Percentiles rank a stretch among this genome's conserved stretches.
Conservation (phyloP, 108 stramenopile species). For the Nannochloropsis salina region DNA sequence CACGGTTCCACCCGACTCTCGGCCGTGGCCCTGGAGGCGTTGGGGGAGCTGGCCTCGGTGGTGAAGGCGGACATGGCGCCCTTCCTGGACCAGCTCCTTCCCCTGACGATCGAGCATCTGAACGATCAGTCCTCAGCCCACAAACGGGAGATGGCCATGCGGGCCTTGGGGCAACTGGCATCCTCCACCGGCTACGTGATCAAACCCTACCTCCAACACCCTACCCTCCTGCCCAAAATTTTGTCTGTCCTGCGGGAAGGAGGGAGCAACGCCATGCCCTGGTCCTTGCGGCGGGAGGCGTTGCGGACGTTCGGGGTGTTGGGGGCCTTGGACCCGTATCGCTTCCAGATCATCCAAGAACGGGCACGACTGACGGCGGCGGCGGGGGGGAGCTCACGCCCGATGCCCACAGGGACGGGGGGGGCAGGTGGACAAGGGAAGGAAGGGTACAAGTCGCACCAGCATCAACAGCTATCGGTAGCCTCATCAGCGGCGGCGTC, state of each 20-base stretch:
- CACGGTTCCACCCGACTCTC: slow-evolving; percentile 23
- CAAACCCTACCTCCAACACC: slow-evolving; percentile 81
- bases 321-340: slow-evolving; percentile 90
- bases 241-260: slow-evolving; percentile 37
- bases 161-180: slow-evolving; percentile 79
- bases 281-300: slow-evolving; percentile 81
- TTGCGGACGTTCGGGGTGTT: slow-evolving; percentile 83
- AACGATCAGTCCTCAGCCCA: slow-evolving; percentile 75
- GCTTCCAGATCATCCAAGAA: neutral
- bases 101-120: slow-evolving; percentile 76
- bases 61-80: slow-evolving; percentile 67
- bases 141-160: slow-evolving; percentile 76
- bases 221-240: slow-evolving; percentile 63
- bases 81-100: slow-evolving; percentile 56
- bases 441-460: no score
- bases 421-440: neutral
- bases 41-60: slow-evolving; percentile 75
- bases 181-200: slow-evolving; percentile 85
- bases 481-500: neutral
- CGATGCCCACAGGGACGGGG: neutral
- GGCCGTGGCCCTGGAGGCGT: slow-evolving; percentile 72
- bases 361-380: neutral
- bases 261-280: slow-evolving; percentile 62
- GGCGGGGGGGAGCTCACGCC: neutral
- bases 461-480: neutral